Conservation (phyloP, 1,284 basidiomycete species). For the Inonotus hispidus region DNA sequence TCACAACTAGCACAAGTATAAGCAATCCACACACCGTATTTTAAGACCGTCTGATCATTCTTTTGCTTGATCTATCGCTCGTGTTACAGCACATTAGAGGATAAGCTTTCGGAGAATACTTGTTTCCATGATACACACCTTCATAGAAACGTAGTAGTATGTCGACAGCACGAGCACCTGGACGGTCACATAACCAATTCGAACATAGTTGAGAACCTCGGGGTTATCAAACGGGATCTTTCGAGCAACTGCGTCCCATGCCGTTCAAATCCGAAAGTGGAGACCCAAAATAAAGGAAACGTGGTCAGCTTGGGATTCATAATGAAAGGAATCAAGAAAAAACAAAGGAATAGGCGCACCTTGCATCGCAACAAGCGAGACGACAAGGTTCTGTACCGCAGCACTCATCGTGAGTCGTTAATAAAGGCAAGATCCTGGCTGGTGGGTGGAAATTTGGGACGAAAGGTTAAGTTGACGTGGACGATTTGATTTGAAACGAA, state of each 20-base stretch:
- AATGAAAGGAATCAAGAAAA: background rate
- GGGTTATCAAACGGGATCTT: slow-evolving; percentile 92
- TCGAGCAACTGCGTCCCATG: slow-evolving; percentile 61
- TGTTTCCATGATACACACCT: slow-evolving; percentile 4
- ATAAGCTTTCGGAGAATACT: background rate
- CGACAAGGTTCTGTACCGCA: slow-evolving; percentile 61
- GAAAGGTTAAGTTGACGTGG: background rate
- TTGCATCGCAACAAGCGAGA: slow-evolving; percentile 91
- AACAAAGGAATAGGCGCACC: slow-evolving; percentile 36
- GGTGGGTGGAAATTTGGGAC: background rate
- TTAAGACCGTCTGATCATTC: slow-evolving; percentile 94
- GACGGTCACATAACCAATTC: slow-evolving; percentile 75
- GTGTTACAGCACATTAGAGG: background rate
- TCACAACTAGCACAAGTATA: background rate
- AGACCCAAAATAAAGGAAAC: background rate
- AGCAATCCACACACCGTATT: slow-evolving; percentile 67
- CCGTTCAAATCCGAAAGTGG: background rate
- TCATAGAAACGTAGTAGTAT: slow-evolving; percentile 69
- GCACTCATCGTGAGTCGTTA: background rate
- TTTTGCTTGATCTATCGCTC: slow-evolving; percentile 75
- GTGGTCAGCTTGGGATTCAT: background rate
- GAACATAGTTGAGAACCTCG: slow-evolving; percentile 75
- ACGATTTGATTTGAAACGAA: background rate
- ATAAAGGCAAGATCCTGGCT: background rate
- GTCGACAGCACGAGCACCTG: slow-evolving; percentile 66